Conservation (phyloP, 192 early-diverging fungal genomes). For the Entrophospora sp. region DNA sequence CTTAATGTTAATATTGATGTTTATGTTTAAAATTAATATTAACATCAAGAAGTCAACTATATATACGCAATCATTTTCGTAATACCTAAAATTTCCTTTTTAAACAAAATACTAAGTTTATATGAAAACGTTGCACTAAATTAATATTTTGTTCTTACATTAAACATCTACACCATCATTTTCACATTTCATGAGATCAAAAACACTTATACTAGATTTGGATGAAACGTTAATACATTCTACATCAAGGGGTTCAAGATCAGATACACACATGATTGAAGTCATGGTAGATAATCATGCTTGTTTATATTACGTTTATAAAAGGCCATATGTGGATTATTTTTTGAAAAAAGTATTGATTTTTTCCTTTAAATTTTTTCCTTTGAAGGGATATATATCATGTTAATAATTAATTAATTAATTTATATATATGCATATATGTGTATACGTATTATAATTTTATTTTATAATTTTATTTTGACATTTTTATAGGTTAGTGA, state of each 20-base stretch:
- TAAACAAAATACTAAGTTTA: no score
- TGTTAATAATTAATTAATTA: neutral
- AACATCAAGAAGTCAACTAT: no score
- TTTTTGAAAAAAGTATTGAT: constrained; percentile 70
- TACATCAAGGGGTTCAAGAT: constrained; percentile 42
- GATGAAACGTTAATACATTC: constrained; percentile 87
- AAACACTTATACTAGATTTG: constrained; percentile 63
- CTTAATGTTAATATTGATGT: no score
- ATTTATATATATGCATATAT: no score
- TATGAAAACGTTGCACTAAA: no score
- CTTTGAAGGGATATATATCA: neutral
- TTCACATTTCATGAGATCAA: constrained; percentile 28
- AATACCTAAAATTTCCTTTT: no score
- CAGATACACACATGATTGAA: constrained; percentile 73
- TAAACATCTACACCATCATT: constrained; percentile 7
- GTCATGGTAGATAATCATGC: constrained; percentile 73
- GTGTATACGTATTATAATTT: neutral
- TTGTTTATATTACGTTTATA: constrained; percentile 84
- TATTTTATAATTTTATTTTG: constrained; percentile 2
- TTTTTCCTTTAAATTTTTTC: neutral
- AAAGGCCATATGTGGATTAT: constrained; percentile 77
- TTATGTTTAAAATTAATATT: no score
- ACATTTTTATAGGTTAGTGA: constrained; percentile 51
- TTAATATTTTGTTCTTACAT: no score
- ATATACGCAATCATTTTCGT: no score